Evolutionary conservation across 768 basidiomycete genomes (phyloP).

Genomic region (Crepidotus variabilis): DNA sequence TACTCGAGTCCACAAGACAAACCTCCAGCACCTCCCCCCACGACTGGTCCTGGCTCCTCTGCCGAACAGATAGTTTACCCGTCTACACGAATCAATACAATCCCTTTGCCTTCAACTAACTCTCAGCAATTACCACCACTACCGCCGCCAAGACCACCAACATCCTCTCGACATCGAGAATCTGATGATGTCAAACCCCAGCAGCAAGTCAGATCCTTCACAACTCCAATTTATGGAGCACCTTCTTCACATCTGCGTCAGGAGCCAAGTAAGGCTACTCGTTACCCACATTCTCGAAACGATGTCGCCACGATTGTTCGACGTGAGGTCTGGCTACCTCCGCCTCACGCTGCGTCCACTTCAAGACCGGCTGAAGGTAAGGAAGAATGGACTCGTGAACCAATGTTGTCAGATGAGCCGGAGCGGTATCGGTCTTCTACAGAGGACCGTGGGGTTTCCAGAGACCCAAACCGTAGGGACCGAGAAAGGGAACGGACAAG

Average conservation of each 20-base stretch:
- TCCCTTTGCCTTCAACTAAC: constrained; percentile 3
- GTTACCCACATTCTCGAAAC: constrained; percentile 8
- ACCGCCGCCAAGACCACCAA: constrained; percentile 10
- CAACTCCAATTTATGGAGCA: constrained; percentile 10
- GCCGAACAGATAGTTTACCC: constrained; percentile 13
- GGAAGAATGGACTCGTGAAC: constrained; percentile 9
- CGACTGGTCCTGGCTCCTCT: constrained; percentile 8
- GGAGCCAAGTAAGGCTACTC: constrained; percentile 9
- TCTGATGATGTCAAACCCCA: constrained; percentile 13
- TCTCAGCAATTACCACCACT: constrained; percentile 5
- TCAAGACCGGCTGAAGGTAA: constrained; percentile 15
- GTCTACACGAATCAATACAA: constrained; percentile 11
- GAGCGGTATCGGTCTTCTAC: constrained; percentile 5
- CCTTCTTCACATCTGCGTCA: constrained; percentile 10
- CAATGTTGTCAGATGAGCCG: constrained; percentile 8
- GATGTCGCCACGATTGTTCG: constrained; percentile 11
- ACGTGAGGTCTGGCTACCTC: constrained; percentile 21
- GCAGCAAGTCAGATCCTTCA: constrained; percentile 7
- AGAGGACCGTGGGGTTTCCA: neutral
- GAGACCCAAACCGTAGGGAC: constrained; percentile 15
- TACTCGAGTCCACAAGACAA: constrained; percentile 9
- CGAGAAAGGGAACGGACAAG: constrained; percentile 9
- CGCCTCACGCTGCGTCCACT: constrained; percentile 12
- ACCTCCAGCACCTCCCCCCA: constrained; percentile 7
- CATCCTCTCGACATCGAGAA: constrained; percentile 14